A percentile compares a stretch with the other conserved stretches of the same genome.
These are phyloP conservation scores for Cytospora leucostoma DNA, from an alignment of 2,329 filamentous ascomycete genomes.

Conservation along the genomic window DNA sequence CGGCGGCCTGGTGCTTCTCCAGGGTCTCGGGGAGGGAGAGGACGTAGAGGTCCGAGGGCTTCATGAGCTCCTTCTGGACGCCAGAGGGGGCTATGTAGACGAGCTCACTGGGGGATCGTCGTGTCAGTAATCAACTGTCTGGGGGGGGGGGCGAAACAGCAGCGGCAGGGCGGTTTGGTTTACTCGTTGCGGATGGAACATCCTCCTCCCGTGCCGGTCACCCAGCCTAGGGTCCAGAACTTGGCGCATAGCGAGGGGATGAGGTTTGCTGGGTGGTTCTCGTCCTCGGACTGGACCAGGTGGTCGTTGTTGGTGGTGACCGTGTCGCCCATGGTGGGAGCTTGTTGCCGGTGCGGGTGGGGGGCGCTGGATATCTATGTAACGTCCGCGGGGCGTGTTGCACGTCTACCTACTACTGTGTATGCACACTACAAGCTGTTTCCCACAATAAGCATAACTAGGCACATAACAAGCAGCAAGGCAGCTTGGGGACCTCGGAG, in stretches of 20 bases:
- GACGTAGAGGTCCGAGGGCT: constrained; percentile 90
- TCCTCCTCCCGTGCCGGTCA: constrained; percentile 82
- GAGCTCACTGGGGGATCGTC: constrained; percentile 65
- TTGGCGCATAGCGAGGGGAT: constrained; percentile 92
- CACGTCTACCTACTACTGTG: neutral
- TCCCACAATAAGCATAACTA: neutral
- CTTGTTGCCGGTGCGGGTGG: neutral
- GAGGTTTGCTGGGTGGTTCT: constrained; percentile 89
- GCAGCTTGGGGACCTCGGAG: neutral
- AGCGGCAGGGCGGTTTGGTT: constrained; percentile 31
- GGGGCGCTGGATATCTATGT: neutral
- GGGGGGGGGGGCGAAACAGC: constrained; percentile 15
- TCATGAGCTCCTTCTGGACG: constrained; percentile 96
- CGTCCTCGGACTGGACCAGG: constrained; percentile 65
- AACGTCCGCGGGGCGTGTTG: neutral
- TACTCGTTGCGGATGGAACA: constrained; percentile 73
- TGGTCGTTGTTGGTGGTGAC: constrained; percentile 47
- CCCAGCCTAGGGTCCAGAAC: constrained; percentile 96
- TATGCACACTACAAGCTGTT: neutral
- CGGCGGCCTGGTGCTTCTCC: constrained; percentile 17
- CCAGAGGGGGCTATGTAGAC: constrained; percentile 96
- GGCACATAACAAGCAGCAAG: neutral
- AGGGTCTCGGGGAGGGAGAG: constrained; percentile 64
- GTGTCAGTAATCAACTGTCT: constrained; percentile 34
- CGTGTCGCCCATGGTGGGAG: constrained; percentile 4